These are phyloP conservation scores for Periconia macrospinosa DNA, from an alignment of 2,329 filamentous ascomycete species.

Conservation along the genomic window DNA sequence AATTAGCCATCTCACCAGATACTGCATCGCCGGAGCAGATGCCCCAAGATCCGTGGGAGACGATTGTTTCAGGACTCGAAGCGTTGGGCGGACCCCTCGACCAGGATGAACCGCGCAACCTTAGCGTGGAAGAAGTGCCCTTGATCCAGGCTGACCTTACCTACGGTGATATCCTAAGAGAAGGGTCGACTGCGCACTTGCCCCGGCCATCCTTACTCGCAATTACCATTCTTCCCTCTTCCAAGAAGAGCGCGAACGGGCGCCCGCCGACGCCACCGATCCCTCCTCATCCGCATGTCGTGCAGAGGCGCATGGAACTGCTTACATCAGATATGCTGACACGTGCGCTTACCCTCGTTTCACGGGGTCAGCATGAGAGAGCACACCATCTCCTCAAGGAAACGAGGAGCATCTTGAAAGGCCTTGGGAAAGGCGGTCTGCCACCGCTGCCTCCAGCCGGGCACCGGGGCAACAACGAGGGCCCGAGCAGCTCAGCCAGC, in stretches of 20 bases:
- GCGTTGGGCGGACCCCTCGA: constrained; percentile 87
- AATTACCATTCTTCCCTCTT: constrained; percentile 89
- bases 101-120: constrained; percentile 76
- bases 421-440: constrained; percentile 89
- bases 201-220: constrained; percentile 88
- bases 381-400: constrained; percentile 91
- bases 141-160: constrained; percentile 92
- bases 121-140: constrained; percentile 92
- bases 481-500: constrained; percentile 44
- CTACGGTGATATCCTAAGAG: constrained; percentile 90
- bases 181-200: constrained; percentile 82
- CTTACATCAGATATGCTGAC: constrained; percentile 98
- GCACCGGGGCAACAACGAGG: constrained; percentile 29
- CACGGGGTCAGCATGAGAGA: constrained; percentile 87
- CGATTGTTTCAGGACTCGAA: constrained; percentile 91
- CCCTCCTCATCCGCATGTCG: constrained; percentile 90
- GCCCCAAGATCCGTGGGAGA: constrained; percentile 95
- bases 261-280: constrained; percentile 69
- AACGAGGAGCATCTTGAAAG: constrained; percentile 92
- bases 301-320: constrained; percentile 96
- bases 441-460: constrained; percentile 78
- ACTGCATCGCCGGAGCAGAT: constrained; percentile 78
- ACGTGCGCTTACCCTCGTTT: constrained; percentile 85
- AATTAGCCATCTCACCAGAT: constrained; percentile 89
- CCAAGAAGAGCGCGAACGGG: constrained; percentile 59